phyloP scores from a whole-genome alignment of 306 rosid genomes.

The Citrullus amarus region DNA sequence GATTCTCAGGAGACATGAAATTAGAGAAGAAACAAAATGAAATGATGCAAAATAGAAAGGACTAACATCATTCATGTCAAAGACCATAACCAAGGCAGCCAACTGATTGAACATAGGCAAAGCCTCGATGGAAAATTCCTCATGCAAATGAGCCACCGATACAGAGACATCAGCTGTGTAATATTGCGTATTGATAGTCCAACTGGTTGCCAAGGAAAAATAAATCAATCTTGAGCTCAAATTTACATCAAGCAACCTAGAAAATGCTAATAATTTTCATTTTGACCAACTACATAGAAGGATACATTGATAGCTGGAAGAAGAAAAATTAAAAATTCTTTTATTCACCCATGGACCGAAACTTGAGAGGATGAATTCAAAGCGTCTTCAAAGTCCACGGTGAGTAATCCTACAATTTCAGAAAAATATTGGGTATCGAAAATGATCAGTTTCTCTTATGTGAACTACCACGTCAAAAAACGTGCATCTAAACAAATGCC shows the following conservation, averaged over 20 bases:
- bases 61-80: conserved; percentile 66
- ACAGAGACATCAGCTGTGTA: conserved; percentile 74
- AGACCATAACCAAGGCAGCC: conserved; percentile 76
- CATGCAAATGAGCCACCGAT: conserved; percentile 57
- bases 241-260: neutral
- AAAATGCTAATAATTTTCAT: neutral
- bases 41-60: neutral
- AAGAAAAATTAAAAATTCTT: neutral
- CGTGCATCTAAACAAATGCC: neutral
- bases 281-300: neutral
- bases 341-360: conserved; percentile 47
- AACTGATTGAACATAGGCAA: conserved; percentile 35
- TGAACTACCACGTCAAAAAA: neutral
- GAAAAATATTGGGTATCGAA: neutral
- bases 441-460: neutral
- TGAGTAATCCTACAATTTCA: conserved; percentile 42
- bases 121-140: conserved; percentile 36
- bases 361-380: conserved; percentile 46
- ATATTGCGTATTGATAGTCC: conserved; percentile 70
- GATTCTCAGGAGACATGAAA: neutral
- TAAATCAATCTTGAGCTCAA: neutral
- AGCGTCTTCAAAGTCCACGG: conserved; percentile 47
- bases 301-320: neutral
- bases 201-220: conserved; percentile 27
- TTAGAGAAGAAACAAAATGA: neutral